Evolutionary conservation across 208 protist species (phyloP).

Genomic region (Trypanosoma conorhini): DNA sequence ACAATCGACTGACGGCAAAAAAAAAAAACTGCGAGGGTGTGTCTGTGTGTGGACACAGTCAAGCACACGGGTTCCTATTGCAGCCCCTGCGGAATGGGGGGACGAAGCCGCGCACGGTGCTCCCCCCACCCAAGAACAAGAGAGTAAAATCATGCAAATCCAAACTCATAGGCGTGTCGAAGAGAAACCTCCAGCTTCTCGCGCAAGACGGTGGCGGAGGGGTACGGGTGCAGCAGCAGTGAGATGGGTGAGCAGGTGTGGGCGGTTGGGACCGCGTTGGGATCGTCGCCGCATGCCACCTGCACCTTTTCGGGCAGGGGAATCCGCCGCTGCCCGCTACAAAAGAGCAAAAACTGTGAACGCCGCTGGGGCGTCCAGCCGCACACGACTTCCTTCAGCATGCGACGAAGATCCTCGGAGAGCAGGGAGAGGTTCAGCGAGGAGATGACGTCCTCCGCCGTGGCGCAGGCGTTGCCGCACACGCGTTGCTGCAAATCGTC

Average conservation of each 20-base stretch:
- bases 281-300: conserved; percentile 82
- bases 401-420: conserved; percentile 34
- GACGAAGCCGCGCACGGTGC: neutral
- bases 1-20: too few species aligned
- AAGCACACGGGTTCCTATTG: too few species aligned
- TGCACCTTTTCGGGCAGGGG: conserved; percentile 81
- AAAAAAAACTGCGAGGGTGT: too few species aligned
- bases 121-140: neutral
- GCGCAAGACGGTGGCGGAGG: conserved; percentile 41
- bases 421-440: conserved; percentile 69
- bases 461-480: conserved; percentile 55
- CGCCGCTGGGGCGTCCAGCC: conserved; percentile 55
- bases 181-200: conserved; percentile 67
- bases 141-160: conserved; percentile 52
- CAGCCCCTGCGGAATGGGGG: neutral
- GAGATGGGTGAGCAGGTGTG: conserved; percentile 92
- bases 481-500: conserved; percentile 80
- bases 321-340: conserved; percentile 79
- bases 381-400: conserved; percentile 63
- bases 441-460: conserved; percentile 67
- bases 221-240: conserved; percentile 80
- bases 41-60: too few species aligned
- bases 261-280: conserved; percentile 67
- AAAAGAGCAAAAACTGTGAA: conserved; percentile 83
- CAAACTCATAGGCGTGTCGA: conserved; percentile 75